These are phyloP conservation scores for Calocybe gambosa DNA, from an alignment of 1,284 basidiomycete species.

Conservation along the genomic window DNA sequence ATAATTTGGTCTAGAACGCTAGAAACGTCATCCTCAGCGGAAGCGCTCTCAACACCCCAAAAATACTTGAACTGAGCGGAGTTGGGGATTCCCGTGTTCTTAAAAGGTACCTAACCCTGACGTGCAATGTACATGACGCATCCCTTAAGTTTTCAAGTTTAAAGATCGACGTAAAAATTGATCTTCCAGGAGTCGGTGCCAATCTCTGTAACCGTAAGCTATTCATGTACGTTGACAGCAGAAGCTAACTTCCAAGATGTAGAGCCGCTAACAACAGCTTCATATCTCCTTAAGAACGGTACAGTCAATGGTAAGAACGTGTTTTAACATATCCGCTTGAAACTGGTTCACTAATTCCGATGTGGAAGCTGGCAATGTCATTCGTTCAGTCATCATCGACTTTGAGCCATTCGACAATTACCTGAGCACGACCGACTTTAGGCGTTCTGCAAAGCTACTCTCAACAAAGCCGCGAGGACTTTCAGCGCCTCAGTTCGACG, in stretches of 20 bases:
- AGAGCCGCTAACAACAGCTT: conserved; percentile 11
- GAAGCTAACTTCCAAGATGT: not conserved
- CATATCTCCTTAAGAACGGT: conserved; percentile 9
- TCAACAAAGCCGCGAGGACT: conserved; percentile 2
- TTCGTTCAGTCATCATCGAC: conserved; percentile 12
- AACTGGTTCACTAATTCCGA: not conserved
- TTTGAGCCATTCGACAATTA: conserved; percentile 9
- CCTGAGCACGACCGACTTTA: conserved; percentile 6
- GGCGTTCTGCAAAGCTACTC: conserved; percentile 7
- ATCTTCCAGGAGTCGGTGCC: conserved; percentile 11
- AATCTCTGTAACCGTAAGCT: conserved; percentile 12
- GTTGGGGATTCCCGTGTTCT: conserved; percentile 9
- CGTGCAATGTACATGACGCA: not conserved
- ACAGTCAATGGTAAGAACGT: conserved; percentile 8
- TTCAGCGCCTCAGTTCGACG: conserved; percentile 6
- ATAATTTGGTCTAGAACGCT: not conserved
- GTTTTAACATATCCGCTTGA: not conserved
- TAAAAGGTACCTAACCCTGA: not conserved
- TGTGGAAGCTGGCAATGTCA: conserved; percentile 4
- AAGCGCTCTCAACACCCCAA: conserved; percentile 12
- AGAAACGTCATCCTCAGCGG: conserved; percentile 12
- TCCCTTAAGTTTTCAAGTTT: not conserved
- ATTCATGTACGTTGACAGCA: not conserved
- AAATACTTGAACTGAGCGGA: conserved; percentile 12
- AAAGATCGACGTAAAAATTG: conserved; percentile 5